Conservation (phyloP, 2,329 filamentous ascomycete genomes). For the Ustulina deusta region DNA sequence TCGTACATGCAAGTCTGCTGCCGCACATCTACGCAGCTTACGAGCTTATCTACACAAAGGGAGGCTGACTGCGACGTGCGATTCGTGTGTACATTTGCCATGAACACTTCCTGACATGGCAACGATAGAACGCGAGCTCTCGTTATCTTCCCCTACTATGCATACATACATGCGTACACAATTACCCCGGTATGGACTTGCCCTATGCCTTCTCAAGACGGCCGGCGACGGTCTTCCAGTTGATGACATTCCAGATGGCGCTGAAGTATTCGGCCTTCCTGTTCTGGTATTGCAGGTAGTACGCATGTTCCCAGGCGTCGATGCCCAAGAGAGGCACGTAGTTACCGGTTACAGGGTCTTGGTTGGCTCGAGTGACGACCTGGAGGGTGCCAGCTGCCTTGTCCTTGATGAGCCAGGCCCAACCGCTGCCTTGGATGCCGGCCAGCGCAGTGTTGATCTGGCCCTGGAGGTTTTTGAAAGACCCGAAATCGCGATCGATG, state of each 20-base stretch:
- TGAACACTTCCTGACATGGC: not conserved
- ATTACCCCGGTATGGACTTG: not conserved
- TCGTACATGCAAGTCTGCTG: not conserved
- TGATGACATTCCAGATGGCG: slow-evolving; percentile 83
- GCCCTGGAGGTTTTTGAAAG: slow-evolving; percentile 62
- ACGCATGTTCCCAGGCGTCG: slow-evolving; percentile 74
- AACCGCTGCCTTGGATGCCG: slow-evolving; percentile 73
- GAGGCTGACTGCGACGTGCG: too few relatives aligned
- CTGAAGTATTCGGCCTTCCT: slow-evolving; percentile 85
- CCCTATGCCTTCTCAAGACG: slow-evolving; percentile 48
- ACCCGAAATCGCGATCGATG: slow-evolving; percentile 69
- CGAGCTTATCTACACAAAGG: too few relatives aligned
- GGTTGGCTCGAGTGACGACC: slow-evolving; percentile 73
- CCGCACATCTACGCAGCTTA: not conserved
- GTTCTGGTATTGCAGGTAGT: slow-evolving; percentile 78
- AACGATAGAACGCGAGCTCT: not conserved
- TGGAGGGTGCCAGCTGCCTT: slow-evolving; percentile 63
- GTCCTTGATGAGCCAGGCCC: slow-evolving; percentile 73
- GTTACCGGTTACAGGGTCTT: slow-evolving; percentile 67
- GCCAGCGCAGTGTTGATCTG: slow-evolving; percentile 67
- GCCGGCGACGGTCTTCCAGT: slow-evolving; percentile 65
- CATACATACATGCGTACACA: slow-evolving; percentile 7
- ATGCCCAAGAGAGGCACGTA: slow-evolving; percentile 68
- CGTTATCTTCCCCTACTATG: slow-evolving; percentile 7
- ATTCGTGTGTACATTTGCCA: too few relatives aligned